Conservation (phyloP, 1,284 basidiomycete species). For the Quambalaria eucalypti region DNA sequence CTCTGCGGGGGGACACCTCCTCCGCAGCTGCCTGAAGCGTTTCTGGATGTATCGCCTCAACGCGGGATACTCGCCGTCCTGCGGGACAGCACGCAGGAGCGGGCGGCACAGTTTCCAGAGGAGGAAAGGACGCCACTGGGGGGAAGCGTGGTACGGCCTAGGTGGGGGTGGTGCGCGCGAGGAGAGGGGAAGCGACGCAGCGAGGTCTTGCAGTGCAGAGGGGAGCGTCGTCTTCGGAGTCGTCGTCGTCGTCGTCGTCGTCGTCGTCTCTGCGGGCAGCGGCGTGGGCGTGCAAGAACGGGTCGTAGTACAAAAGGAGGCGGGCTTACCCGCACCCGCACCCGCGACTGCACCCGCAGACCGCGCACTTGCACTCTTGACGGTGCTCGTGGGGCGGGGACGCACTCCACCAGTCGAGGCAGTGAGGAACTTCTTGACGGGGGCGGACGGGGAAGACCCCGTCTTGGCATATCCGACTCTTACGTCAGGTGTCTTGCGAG, state of each 20-base stretch:
- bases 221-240: no score
- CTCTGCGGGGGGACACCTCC: not conserved
- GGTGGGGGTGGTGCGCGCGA: conserved; percentile 2
- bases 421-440: not conserved
- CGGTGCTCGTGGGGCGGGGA: no score
- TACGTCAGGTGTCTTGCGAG: not conserved
- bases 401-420: not conserved
- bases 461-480: not conserved
- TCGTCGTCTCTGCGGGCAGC: not conserved
- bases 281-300: not conserved
- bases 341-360: no score
- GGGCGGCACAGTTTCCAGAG: conserved; percentile 25
- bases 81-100: conserved; percentile 16
- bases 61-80: not conserved
- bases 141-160: conserved; percentile 18
- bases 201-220: not conserved
- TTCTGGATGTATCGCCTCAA: not conserved
- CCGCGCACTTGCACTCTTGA: no score
- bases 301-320: no score
- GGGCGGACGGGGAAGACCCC: not conserved
- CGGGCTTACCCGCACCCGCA: no score
- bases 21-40: not conserved
- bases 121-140: conserved; percentile 12
- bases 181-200: not conserved
- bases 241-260: no score